phyloP scores from a whole-genome alignment of 2,329 filamentous ascomycete species.

The Sodiomyces alkalinus region DNA sequence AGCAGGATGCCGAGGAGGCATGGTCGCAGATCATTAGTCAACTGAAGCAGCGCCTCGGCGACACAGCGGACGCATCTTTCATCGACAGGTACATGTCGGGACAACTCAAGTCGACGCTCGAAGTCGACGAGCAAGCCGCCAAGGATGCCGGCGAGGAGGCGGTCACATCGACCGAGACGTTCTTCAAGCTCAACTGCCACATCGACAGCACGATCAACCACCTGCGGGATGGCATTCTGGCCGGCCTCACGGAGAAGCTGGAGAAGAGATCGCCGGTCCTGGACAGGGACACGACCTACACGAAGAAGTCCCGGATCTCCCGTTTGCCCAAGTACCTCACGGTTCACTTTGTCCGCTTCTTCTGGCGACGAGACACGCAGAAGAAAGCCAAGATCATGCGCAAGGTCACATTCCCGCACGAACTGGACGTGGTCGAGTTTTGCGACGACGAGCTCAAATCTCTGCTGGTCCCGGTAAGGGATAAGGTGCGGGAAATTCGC shows the following conservation, averaged over 20 bases:
- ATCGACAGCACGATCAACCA: slow-evolving; percentile 82
- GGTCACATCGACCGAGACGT: slow-evolving; percentile 53
- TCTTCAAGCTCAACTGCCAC: slow-evolving; percentile 92
- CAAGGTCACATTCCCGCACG: slow-evolving; percentile 90
- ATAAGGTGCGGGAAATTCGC: slow-evolving; percentile 86
- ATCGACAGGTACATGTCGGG: slow-evolving; percentile 86
- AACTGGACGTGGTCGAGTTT: slow-evolving; percentile 87
- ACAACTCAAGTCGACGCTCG: slow-evolving; percentile 59
- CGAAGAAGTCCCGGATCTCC: slow-evolving; percentile 79
- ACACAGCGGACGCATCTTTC: slow-evolving; percentile 47
- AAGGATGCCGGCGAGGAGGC: slow-evolving; percentile 60
- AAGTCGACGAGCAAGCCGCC: slow-evolving; percentile 71
- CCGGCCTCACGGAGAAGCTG: slow-evolving; percentile 71
- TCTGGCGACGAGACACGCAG: slow-evolving; percentile 88
- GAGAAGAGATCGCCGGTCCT: slow-evolving; percentile 76
- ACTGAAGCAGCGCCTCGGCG: slow-evolving; percentile 56
- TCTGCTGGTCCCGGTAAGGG: slow-evolving; percentile 76
- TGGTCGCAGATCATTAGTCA: slow-evolving; percentile 91
- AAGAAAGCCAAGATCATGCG: slow-evolving; percentile 99
- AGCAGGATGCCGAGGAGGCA: slow-evolving; percentile 96
- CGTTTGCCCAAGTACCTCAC: slow-evolving; percentile 89
- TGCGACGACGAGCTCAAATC: slow-evolving; percentile 81
- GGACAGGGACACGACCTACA: slow-evolving; percentile 68
- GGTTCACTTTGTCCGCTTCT: slow-evolving; percentile 95
- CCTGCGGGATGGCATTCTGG: slow-evolving; percentile 72